These are phyloP conservation scores for Mortierella claussenii DNA, from an alignment of 192 early-diverging fungal genomes.

Conservation along the genomic window DNA sequence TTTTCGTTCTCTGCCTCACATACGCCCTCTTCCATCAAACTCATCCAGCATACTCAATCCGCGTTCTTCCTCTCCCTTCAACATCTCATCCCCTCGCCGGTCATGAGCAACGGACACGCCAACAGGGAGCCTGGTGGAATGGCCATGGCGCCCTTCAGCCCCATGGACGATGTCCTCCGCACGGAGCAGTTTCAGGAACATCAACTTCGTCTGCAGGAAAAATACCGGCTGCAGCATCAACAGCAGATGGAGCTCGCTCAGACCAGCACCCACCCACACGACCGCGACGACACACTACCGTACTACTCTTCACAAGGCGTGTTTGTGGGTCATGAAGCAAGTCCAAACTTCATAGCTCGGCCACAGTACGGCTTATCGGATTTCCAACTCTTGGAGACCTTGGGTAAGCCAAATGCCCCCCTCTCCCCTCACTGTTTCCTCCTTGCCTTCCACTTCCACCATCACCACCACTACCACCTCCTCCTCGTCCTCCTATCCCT, in stretches of 20 bases:
- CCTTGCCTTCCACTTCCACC: too few species aligned
- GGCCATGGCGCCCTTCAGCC: conserved; percentile 32
- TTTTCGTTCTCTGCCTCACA: background rate
- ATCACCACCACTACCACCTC: too few species aligned
- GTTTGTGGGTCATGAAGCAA: conserved; percentile 13
- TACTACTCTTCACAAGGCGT: conserved; percentile 29
- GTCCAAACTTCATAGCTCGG: conserved; percentile 20
- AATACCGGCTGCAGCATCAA: conserved; percentile 29
- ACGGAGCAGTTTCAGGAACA: conserved; percentile 37
- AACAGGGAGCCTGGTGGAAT: conserved; percentile 43
- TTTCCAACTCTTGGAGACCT: conserved; percentile 62
- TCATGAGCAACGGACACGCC: conserved; percentile 39
- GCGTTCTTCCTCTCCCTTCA: too few species aligned
- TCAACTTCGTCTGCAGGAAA: conserved; percentile 44
- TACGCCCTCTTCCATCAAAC: background rate
- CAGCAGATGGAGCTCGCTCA: conserved; percentile 24
- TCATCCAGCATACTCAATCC: too few species aligned
- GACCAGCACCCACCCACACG: conserved; percentile 32
- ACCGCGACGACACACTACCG: conserved; percentile 16
- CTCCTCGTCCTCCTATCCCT: too few species aligned
- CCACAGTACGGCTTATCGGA: conserved; percentile 54
- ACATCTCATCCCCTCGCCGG: too few species aligned
- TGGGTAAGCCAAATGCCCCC: conserved; percentile 57
- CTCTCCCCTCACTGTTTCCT: too few species aligned
- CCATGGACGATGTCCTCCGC: conserved; percentile 20